Evolutionary conservation across 1,284 basidiomycete genomes (phyloP), one percentile per base, ranked within the genome.

Genomic region (Earliella scabrosa): DNA sequence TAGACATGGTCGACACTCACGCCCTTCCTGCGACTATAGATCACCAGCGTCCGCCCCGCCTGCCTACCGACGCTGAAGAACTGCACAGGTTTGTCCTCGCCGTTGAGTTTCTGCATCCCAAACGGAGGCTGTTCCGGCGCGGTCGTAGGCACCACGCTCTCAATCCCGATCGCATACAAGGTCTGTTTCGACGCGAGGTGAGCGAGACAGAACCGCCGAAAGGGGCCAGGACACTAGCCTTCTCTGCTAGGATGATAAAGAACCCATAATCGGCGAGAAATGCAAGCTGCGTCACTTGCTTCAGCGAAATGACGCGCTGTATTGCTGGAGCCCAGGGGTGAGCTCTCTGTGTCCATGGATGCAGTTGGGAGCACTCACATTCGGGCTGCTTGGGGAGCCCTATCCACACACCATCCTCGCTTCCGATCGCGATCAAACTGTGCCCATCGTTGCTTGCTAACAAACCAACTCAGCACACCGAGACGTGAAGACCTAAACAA

Each of bases 391-490:
- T 88, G 24, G 92, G 83, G 71, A 96, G 87, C 0, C 96, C 97
- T 62, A 98, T 96, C 93, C 95, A 98, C 2, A 98, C 92, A 29
- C 97, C 97, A 66, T 98, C 94, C 0, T 92, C 88, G 71, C 95
- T 97, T 18, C 96, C 96, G 62, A 98, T 88, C 0, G 95, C 95
- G n/a, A 98, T 87, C 16, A 98, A 79, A 2, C 83, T 82, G 39
- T 93, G 84, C 3, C 90, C 87, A 70, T 97, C 93, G 8, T 83
- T 79, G 2, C 93, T 93, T 52, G 81, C 90, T 92, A 56, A 4
- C 56, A 16, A 43, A 18, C 8, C 44, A 27, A 26, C 13, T 18
- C 26, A 23, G 43, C 24, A 24, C 26, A 21, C 3, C 18, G 7
- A 11, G 10, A 11, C 2, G 4, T 16, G 14, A 9, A 4, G 38